Evolutionary conservation across 345 rosid genomes (phyloP), one percentile per base, ranked within the genome.

Genomic region (Corchorus olitorius): DNA sequence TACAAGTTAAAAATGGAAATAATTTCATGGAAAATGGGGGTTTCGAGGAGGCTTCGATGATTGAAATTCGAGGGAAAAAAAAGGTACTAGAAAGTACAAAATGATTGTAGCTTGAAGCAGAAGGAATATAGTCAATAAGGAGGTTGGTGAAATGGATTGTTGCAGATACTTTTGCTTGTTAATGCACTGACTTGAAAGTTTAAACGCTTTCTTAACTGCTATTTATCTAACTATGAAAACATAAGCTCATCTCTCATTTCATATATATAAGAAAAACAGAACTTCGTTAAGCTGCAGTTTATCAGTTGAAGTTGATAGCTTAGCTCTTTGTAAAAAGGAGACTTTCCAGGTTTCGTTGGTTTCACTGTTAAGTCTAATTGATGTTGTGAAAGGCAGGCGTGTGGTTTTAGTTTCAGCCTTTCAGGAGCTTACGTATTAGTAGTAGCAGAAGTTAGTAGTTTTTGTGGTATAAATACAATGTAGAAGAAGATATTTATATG

Each of bases 191-290:
- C 71, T 20, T n/a, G n/a, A n/a, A n/a, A n/a, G n/a, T n/a, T 19
- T 45, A 9, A n/a, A 45, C 14, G 2, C 8, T 22, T 4, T n/a
- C 1, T 14, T 45, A 22, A 48, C 39, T 48, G 6, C 56, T 1
- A 22, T 68, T 14, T 68, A n/a, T 56, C 13, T 41, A 65, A 65
- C 70, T 33, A 33, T 16, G 73, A 69, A 33, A 69, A 69, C 59
- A 4, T 27, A 52, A 69, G 27, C 59, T 50, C 73, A 33, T 16
- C 49, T 65, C 73, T 33, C 73, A 69, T 34, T 33, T 45, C 22
- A 69, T 50, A 50, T 33, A 27, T 27, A 27, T 1, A 27, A 69
- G 12, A 49, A 69, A 45, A 50, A 16, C 43, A 49, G 65, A 50
- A 65, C 45, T 50, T 33, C 8, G 45, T 27, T 52, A 50, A 50